phyloP scores from a whole-genome alignment of 2,329 filamentous ascomycete genomes.

The Colletotrichum spinosum region DNA sequence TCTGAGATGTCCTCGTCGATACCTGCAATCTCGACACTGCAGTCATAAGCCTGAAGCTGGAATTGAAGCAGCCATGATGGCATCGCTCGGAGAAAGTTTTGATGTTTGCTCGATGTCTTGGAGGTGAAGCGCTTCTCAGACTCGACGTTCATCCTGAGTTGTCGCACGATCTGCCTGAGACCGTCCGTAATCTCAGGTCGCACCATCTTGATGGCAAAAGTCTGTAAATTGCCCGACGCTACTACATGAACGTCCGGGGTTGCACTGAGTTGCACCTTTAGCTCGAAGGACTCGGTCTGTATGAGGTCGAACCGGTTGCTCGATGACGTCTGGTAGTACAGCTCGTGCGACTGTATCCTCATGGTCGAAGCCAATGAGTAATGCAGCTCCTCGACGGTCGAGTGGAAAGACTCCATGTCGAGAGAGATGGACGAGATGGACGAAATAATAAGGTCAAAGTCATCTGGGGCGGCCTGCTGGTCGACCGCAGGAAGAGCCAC shows the following conservation, averaged over 20 bases:
- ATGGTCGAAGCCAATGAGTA: slow-evolving; percentile 88
- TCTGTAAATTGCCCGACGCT: slow-evolving; percentile 82
- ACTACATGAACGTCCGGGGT: slow-evolving; percentile 88
- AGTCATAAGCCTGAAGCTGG: slow-evolving; percentile 87
- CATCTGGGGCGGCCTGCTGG: slow-evolving; percentile 72
- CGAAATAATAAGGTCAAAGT: slow-evolving; percentile 95
- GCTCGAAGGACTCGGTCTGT: slow-evolving; percentile 86
- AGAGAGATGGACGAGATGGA: slow-evolving; percentile 93
- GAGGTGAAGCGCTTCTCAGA: slow-evolving; percentile 67
- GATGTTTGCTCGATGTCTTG: slow-evolving; percentile 58
- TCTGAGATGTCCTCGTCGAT: slow-evolving; percentile 86
- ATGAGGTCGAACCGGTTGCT: slow-evolving; percentile 88
- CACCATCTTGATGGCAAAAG: slow-evolving; percentile 89
- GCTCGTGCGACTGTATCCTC: slow-evolving; percentile 84
- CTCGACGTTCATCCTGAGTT: slow-evolving; percentile 79
- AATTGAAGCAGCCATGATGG: slow-evolving; percentile 88
- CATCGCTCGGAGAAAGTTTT: slow-evolving; percentile 80
- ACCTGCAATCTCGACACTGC: slow-evolving; percentile 91
- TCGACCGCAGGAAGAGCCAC: slow-evolving; percentile 87
- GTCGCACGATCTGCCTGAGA: slow-evolving; percentile 88
- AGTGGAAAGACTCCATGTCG: slow-evolving; percentile 96
- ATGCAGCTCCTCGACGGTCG: slow-evolving; percentile 82
- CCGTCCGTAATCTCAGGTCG: slow-evolving; percentile 93
- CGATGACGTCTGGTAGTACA: slow-evolving; percentile 93
- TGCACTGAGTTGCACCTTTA: slow-evolving; percentile 87